These are phyloP conservation scores for Talaromyces piceae DNA, from an alignment of 2,329 filamentous ascomycete genomes.

Conservation along the genomic window DNA sequence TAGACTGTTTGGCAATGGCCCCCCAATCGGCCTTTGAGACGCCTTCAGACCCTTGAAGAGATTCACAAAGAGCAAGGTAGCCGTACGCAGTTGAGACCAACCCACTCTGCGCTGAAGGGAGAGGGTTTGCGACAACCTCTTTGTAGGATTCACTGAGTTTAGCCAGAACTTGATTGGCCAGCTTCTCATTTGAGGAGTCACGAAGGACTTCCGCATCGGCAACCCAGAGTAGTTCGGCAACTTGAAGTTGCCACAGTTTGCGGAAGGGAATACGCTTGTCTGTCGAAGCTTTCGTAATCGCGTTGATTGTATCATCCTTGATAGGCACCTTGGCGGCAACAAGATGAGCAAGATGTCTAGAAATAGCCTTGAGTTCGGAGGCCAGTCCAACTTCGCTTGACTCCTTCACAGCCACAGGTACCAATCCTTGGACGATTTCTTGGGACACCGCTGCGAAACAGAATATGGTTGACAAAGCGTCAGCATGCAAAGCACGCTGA, in stretches of 20 bases:
- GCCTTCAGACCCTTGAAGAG: constrained; percentile 49
- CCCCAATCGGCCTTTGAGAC: constrained; percentile 29
- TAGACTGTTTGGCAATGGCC: constrained; percentile 54
- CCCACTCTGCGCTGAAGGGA: constrained; percentile 72
- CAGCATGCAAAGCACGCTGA: constrained; percentile 73
- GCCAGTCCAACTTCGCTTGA: constrained; percentile 76
- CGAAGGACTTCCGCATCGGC: constrained; percentile 43
- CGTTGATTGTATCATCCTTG: constrained; percentile 60
- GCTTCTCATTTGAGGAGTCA: constrained; percentile 38
- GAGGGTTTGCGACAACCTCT: constrained; percentile 70
- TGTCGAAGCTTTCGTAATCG: constrained; percentile 69
- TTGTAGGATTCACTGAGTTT: constrained; percentile 59
- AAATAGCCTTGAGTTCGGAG: constrained; percentile 66
- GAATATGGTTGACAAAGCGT: constrained; percentile 64
- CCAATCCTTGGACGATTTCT: constrained; percentile 60
- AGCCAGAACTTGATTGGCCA: constrained; percentile 45
- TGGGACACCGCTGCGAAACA: constrained; percentile 55
- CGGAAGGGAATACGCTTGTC: constrained; percentile 78
- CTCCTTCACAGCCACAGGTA: constrained; percentile 68
- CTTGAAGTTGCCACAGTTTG: constrained; percentile 70
- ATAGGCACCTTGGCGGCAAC: constrained; percentile 55
- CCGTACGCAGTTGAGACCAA: constrained; percentile 74
- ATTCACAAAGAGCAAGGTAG: constrained; percentile 54
- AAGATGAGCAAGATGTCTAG: constrained; percentile 56
- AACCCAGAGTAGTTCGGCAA: constrained; percentile 63